These are phyloP conservation scores for Agrocybe praecox DNA, from an alignment of 768 basidiomycete genomes.

Conservation along the genomic window DNA sequence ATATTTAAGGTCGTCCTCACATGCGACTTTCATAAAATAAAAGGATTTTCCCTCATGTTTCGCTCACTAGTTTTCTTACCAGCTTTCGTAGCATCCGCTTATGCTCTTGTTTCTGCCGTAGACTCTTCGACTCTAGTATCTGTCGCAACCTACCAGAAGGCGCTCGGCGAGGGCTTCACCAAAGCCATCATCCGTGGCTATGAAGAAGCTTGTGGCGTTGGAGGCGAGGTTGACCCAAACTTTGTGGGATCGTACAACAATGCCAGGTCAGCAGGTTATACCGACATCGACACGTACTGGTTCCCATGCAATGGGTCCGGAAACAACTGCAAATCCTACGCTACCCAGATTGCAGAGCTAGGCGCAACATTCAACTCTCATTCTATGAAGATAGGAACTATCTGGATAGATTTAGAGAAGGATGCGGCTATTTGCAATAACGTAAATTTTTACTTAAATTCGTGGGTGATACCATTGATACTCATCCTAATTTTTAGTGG, in stretches of 20 bases:
- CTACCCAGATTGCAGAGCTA: slow-evolving; percentile 15
- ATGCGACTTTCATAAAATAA: too few relatives aligned
- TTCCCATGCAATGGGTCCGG: slow-evolving; percentile 22
- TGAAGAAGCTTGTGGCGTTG: slow-evolving; percentile 18
- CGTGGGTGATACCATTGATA: neutral
- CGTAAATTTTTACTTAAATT: neutral
- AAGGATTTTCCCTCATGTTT: slow-evolving; percentile 4
- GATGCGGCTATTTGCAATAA: slow-evolving; percentile 19
- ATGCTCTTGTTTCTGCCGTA: slow-evolving; percentile 15
- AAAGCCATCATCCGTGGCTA: slow-evolving; percentile 22
- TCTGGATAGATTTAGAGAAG: slow-evolving; percentile 22
- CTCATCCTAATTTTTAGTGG: slow-evolving; percentile 8
- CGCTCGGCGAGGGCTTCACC: slow-evolving; percentile 19
- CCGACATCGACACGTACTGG: slow-evolving; percentile 22
- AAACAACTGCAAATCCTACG: slow-evolving; percentile 19
- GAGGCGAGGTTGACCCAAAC: slow-evolving; percentile 21
- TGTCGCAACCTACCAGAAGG: slow-evolving; percentile 14
- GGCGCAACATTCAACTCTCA: slow-evolving; percentile 16
- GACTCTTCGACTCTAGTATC: slow-evolving; percentile 19
- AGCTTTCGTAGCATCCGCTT: slow-evolving; percentile 11
- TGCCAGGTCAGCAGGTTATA: slow-evolving; percentile 16
- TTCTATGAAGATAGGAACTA: slow-evolving; percentile 17
- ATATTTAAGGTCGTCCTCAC: too few relatives aligned
- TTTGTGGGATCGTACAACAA: slow-evolving; percentile 21
- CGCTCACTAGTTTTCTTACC: slow-evolving; percentile 12